Conservation (phyloP, 352 stramenopile genomes). For the Pythium phragmiticola region DNA sequence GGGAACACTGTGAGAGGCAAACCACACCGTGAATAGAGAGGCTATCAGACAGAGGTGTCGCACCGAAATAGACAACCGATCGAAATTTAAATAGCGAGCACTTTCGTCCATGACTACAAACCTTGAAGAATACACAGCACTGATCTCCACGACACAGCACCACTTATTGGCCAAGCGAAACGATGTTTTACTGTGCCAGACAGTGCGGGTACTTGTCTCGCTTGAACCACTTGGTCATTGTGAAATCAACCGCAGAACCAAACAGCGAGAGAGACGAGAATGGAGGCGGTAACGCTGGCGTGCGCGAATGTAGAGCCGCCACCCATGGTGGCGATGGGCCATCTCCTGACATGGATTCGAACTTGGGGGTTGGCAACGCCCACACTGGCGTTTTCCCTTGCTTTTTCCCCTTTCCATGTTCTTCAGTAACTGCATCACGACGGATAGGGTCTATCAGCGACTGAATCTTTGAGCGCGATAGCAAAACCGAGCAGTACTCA, state of each 20-base stretch:
- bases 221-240: constrained; percentile 45
- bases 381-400: constrained; percentile 22
- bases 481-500: not conserved
- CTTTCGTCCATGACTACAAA: not conserved
- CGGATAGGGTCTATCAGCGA: not conserved
- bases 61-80: not conserved
- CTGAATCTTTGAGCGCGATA: not conserved
- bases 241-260: constrained; percentile 34
- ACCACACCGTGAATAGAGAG: not conserved
- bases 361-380: constrained; percentile 21
- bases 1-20: not conserved
- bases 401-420: not conserved
- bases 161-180: not conserved
- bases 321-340: not conserved
- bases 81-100: not conserved
- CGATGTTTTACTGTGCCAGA: constrained; percentile 2
- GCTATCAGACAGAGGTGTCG: not conserved
- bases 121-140: not conserved
- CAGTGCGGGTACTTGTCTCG: constrained; percentile 18
- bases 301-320: not conserved
- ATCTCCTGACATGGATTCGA: not conserved
- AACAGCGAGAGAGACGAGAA: constrained; percentile 29
- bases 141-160: not conserved
- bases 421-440: not conserved
- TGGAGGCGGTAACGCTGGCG: not conserved